A percentile compares a stretch with the other conserved stretches of the same genome.
Conservation (phyloP, 306 rosid species). For the Senna tora region DNA sequence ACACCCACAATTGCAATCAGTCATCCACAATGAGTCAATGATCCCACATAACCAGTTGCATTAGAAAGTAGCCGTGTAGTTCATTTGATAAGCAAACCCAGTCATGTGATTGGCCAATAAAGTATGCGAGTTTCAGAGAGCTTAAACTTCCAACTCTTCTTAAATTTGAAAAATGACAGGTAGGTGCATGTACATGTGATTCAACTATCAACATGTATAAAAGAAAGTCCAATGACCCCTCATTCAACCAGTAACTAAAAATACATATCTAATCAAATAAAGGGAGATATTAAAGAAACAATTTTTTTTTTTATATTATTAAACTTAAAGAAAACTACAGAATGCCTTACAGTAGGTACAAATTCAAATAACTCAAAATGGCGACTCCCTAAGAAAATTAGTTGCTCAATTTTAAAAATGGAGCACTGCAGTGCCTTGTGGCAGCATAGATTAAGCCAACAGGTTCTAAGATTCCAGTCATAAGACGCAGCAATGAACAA, state of each 20-base stretch:
- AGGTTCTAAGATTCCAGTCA: not conserved
- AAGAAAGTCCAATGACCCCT: not conserved
- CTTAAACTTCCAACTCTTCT: not conserved
- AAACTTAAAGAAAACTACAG: not conserved
- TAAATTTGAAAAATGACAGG: not conserved
- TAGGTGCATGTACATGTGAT: not conserved
- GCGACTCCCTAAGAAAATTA: not conserved
- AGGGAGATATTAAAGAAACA: not conserved
- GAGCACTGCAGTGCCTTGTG: not conserved
- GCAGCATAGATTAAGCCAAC: not conserved
- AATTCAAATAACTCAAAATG: not conserved
- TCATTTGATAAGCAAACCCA: not conserved
- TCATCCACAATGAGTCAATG: not conserved
- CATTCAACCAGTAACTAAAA: not conserved
- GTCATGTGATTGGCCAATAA: not conserved
- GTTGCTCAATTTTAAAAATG: constrained; percentile 16
- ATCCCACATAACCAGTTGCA: not conserved
- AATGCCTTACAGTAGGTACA: not conserved
- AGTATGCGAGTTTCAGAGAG: not conserved
- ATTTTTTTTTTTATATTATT: constrained; percentile 6
- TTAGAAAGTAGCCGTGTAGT: not conserved
- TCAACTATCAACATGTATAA: constrained; percentile 1
- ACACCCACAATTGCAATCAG: constrained; percentile 1
- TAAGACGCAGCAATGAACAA: not conserved
- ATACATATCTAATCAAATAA: not conserved